phyloP scores from a whole-genome alignment of 768 basidiomycete species.

The Mycena albidolilacea region DNA sequence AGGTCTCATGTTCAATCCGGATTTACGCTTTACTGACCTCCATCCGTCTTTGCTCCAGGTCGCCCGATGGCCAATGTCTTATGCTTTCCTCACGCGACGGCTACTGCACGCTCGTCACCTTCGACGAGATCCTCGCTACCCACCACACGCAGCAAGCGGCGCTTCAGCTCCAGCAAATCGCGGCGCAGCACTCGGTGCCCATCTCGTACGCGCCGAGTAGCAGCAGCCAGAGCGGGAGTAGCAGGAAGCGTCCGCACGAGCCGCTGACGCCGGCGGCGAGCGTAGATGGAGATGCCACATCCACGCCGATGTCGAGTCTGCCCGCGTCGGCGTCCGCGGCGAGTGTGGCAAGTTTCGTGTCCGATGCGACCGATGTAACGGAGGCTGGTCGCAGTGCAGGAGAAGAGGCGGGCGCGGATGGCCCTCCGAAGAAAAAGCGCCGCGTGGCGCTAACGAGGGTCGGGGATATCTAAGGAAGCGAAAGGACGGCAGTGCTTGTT shows the following conservation, averaged over 20 bases:
- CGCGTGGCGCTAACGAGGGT: conserved; percentile 83
- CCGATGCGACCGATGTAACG: conserved; percentile 31
- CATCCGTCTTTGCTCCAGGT: conserved; percentile 66
- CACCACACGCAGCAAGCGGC: conserved; percentile 94
- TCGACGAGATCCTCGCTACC: conserved; percentile 93
- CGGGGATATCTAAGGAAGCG: conserved; percentile 61
- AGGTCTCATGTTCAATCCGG: no score
- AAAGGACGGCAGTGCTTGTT: background rate
- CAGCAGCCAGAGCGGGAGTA: conserved; percentile 5
- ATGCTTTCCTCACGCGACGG: conserved; percentile 95
- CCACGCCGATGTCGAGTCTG: conserved; percentile 37
- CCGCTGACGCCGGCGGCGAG: conserved; percentile 66
- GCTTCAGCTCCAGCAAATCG: conserved; percentile 92
- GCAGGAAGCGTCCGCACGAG: conserved; percentile 57
- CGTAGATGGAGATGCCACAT: conserved; percentile 58
- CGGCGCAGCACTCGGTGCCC: conserved; percentile 84
- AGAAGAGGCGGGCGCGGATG: conserved; percentile 50
- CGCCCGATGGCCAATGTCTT: conserved; percentile 94
- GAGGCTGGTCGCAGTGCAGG: conserved; percentile 30
- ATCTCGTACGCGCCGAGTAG: conserved; percentile 55
- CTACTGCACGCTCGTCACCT: conserved; percentile 95
- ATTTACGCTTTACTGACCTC: background rate
- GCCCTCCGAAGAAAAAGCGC: conserved; percentile 90
- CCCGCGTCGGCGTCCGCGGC: conserved; percentile 44
- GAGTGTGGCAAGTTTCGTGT: conserved; percentile 20